Conservation (phyloP, 2,329 filamentous ascomycete genomes). For the Aspergillus neotritici region DNA sequence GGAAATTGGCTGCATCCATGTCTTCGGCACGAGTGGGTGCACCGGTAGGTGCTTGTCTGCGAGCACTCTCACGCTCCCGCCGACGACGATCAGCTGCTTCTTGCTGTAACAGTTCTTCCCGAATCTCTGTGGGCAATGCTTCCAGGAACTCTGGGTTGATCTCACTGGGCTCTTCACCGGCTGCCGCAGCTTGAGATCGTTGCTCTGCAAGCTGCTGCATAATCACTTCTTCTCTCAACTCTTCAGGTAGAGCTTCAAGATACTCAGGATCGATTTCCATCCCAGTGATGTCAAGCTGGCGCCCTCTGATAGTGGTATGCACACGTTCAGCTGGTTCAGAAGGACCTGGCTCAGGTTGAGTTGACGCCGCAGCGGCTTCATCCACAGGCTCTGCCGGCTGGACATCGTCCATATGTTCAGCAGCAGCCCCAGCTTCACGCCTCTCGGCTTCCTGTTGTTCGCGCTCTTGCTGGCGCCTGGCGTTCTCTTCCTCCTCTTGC, state of each 20-base stretch:
- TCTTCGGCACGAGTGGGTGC: slow-evolving; percentile 60
- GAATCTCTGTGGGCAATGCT: slow-evolving; percentile 82
- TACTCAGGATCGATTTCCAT: slow-evolving; percentile 93
- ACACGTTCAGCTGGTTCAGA: slow-evolving; percentile 55
- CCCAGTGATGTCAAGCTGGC: slow-evolving; percentile 86
- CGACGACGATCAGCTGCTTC: slow-evolving; percentile 84
- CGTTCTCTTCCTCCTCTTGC: slow-evolving; percentile 63
- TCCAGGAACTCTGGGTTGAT: slow-evolving; percentile 93
- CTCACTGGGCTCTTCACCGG: slow-evolving; percentile 57
- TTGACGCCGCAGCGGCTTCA: slow-evolving; percentile 28
- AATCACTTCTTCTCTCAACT: slow-evolving; percentile 92
- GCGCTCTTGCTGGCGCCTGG: slow-evolving; percentile 54
- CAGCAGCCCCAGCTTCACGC: slow-evolving; percentile 40
- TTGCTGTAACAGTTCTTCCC: slow-evolving; percentile 82
- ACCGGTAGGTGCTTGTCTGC: slow-evolving; percentile 55
- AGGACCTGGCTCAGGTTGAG: slow-evolving; percentile 42
- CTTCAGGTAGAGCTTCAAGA: slow-evolving; percentile 92
- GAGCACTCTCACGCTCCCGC: slow-evolving; percentile 74
- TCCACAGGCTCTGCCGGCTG: slow-evolving; percentile 47
- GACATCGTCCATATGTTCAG: slow-evolving; percentile 69
- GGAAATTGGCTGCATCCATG: slow-evolving; percentile 88
- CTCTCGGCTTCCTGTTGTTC: slow-evolving; percentile 57
- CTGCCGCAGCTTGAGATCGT: slow-evolving; percentile 67
- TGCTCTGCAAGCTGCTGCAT: slow-evolving; percentile 81
- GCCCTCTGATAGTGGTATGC: slow-evolving; percentile 76